Base-by-base conservation (phyloP, 1,284 basidiomycete genomes). In the Cutaneotrichosporon cutaneum region DNA sequence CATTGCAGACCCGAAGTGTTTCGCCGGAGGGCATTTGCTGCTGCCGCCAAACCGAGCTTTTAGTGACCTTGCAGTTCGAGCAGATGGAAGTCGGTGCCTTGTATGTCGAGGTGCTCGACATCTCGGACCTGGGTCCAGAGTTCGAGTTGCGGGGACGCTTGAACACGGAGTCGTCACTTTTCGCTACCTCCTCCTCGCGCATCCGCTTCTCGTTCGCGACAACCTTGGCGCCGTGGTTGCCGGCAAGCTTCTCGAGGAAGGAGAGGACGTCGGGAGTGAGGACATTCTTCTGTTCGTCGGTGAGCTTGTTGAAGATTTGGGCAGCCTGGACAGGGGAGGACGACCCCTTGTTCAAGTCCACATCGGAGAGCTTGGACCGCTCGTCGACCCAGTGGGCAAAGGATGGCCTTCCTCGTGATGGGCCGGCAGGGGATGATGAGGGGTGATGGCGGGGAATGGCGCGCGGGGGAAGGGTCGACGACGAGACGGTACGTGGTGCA, bases 1-100 rank as follows among this genome's bases (percentile, higher is more conserved):
- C 77, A 67, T 79, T 79, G 67, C 77, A 79, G 13, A 78, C 74
- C 52, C 72, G 65, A 42, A 73, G 68, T 3, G 66, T 64, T 54
- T 70, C 64, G 24, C 73, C 74, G 57, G 72, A 67, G 16, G 74
- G 72, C 66, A 72, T 71, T 26, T 68, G 66, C 67, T 74, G 76
- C 18, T 69, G 72, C 54, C 77, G 68, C 77, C 77, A 79, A 5
- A 78, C 74, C 2, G 70, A 70, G 48, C 69, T 72, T 56, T 76
- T 74, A 4, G 72, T 76, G 22, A 73, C 68, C 11, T 73, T 72
- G 58, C 77, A 79, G 62, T 78, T 77, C 48, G 61, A 77, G 64
- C 77, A 79, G 26, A 70, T 71, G 24, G 48, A 53, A 14, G 26
- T 39, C 51, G 30, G 50, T 21, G 30, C 30, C 16, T 11, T 13